A percentile compares a stretch with the other conserved stretches of the same genome.
Evolutionary conservation across 2,329 filamentous ascomycete species (phyloP).

Genomic region (Ophiocordyceps camponoti-rufipedis): DNA sequence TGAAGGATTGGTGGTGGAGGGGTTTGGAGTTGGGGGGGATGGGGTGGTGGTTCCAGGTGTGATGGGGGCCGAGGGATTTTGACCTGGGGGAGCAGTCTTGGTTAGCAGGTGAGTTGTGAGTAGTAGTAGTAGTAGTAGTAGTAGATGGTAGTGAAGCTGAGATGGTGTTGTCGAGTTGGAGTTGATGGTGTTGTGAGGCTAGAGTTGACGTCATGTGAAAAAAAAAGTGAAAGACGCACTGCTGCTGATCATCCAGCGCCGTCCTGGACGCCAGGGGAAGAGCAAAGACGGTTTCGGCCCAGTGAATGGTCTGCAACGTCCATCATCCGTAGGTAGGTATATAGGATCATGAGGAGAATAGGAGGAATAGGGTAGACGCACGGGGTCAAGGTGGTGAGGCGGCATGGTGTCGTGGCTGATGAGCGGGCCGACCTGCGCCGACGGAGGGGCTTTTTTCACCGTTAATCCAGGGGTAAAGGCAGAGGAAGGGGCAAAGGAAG

Average conservation of each 20-base stretch:
- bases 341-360: too few species aligned
- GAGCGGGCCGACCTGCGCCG: conserved; percentile 14
- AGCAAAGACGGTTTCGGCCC: conserved; percentile 43
- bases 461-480: too few species aligned
- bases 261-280: conserved; percentile 32
- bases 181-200: too few species aligned
- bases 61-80: conserved; percentile 25
- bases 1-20: conserved; percentile 35
- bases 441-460: conserved; percentile 10
- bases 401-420: conserved; percentile 14
- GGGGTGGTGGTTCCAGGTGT: conserved; percentile 21
- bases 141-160: too few species aligned
- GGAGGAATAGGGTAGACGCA: conserved; percentile 5
- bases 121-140: too few species aligned
- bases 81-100: too few species aligned
- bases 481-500: too few species aligned
- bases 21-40: conserved; percentile 30
- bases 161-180: too few species aligned
- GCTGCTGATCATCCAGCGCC: conserved; percentile 4
- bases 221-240: too few species aligned
- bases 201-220: conserved; percentile 3
- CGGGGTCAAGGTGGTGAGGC: conserved; percentile 5
- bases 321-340: too few species aligned
- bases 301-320: conserved; percentile 28
- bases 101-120: too few species aligned